Base-by-base conservation (phyloP, 225 moss, liverwort and hornwort species). In the Lunularia cruciata region DNA sequence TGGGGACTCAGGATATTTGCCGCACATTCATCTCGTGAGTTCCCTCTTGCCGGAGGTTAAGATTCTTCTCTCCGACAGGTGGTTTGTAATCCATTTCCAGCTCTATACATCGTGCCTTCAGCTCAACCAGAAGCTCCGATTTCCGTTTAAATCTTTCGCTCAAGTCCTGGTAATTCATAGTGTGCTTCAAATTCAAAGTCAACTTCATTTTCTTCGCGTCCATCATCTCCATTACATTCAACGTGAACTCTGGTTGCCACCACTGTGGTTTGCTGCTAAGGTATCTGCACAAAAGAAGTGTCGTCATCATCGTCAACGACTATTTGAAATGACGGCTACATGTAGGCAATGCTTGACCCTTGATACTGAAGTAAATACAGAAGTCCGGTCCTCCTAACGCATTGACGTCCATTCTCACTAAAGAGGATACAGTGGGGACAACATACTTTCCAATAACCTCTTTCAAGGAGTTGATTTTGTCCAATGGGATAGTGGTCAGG, bases 131-230 rank as follows among this genome's bases (percentile, higher is more conserved):
- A 26, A 96, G 73, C 8, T 96, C 90, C 0, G 92, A 89, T 46
- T 83, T 81, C 49, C 92, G 87, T 15, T 53, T 27, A 3, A 72
- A 58, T 52, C 87, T 96, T 77, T 96, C 95, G 13, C 95, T 88
- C 33, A 90, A 48, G 20, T 92, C 84, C 6, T 96, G 95, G 67
- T 71, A 85, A 76, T 96, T 96, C 81, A 90, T 87, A 26, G 95
- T 96, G 63, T 96, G 92, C 12, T 78, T 66, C 0, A 92, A 58
- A 40, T 90, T 90, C 72, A 96, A 58, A 20, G 73, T 23, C 18
- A 90, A 60, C 52, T 90, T 87, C 78, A 96, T 54, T 57, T 51
- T 90, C 63, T 87, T 84, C 23, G 78, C 86, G 20, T 96, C 95
- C 40, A 80, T 57, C 58, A 92, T 87, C 54, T 90, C 88, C 73